phyloP scores from a whole-genome alignment of 208 protist species.

The Trypanosomatidae sp. region DNA sequence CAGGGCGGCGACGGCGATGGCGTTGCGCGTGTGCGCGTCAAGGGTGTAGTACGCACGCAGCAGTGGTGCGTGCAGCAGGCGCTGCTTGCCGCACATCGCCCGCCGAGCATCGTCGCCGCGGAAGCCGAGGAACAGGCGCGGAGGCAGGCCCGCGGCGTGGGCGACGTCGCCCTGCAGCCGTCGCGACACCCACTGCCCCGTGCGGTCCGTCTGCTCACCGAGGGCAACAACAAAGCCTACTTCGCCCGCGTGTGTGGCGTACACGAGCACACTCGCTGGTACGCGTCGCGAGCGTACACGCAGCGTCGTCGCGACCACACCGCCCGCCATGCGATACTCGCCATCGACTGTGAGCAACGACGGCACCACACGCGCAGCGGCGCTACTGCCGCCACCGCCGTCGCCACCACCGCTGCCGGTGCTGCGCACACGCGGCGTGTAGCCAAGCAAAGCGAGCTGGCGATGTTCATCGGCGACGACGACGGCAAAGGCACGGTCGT shows the following conservation, averaged over 20 bases:
- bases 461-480: slow-evolving; percentile 54
- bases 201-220: slow-evolving; percentile 55
- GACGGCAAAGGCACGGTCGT: slow-evolving; percentile 52
- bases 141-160: slow-evolving; percentile 49
- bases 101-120: slow-evolving; percentile 32
- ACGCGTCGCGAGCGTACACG: slow-evolving; percentile 26
- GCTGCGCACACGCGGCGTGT: slow-evolving; percentile 50
- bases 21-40: slow-evolving; percentile 41
- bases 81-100: slow-evolving; percentile 35
- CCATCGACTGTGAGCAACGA: slow-evolving; percentile 52
- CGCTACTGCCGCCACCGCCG: background rate
- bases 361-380: slow-evolving; percentile 20
- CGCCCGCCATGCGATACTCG: slow-evolving; percentile 65
- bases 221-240: slow-evolving; percentile 66
- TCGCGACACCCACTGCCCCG: slow-evolving; percentile 39
- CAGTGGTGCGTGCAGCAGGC: slow-evolving; percentile 42
- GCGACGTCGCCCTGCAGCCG: slow-evolving; percentile 47
- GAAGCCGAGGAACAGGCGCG: slow-evolving; percentile 65
- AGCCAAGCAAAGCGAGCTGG: slow-evolving; percentile 60
- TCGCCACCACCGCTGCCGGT: slow-evolving; percentile 1
- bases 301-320: slow-evolving; percentile 34
- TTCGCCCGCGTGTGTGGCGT: slow-evolving; percentile 74
- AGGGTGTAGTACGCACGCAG: slow-evolving; percentile 34
- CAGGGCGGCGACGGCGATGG: slow-evolving; percentile 34
- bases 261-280: slow-evolving; percentile 25